Conservation (phyloP, 2,329 filamentous ascomycete species). For the Sodiomyces alkalinus region DNA sequence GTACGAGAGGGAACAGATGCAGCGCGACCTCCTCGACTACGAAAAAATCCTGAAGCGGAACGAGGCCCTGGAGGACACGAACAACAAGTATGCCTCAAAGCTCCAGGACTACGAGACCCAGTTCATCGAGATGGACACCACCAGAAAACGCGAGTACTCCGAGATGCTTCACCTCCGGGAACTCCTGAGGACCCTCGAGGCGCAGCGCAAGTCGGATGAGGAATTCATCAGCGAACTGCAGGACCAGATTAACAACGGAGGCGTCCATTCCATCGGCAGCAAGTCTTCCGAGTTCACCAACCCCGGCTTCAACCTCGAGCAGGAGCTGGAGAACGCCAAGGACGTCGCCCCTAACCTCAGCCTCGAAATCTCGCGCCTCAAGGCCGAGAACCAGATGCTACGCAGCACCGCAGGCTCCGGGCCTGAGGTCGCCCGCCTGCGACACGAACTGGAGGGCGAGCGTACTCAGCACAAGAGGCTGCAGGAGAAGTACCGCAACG, state of each 20-base stretch:
- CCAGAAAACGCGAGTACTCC: constrained; percentile 26
- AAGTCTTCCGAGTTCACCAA: too few species aligned
- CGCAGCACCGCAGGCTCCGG: constrained; percentile 37
- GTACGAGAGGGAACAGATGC: constrained; percentile 37
- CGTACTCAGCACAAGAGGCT: constrained; percentile 33
- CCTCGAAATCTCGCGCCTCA: constrained; percentile 41
- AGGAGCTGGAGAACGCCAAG: constrained; percentile 39
- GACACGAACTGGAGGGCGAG: constrained; percentile 39
- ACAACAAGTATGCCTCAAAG: constrained; percentile 16
- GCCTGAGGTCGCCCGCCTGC: constrained; percentile 37
- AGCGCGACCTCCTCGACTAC: constrained; percentile 25
- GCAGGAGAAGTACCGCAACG: constrained; percentile 38
- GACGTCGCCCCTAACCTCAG: constrained; percentile 26
- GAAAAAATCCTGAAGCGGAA: constrained; percentile 20
- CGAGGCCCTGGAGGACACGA: constrained; percentile 18
- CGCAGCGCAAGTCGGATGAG: constrained; percentile 33
- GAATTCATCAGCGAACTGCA: constrained; percentile 42
- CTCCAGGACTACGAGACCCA: constrained; percentile 18
- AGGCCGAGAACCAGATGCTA: constrained; percentile 45
- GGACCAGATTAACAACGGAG: constrained; percentile 35
- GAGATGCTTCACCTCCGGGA: constrained; percentile 29
- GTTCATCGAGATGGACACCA: constrained; percentile 22
- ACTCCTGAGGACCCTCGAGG: constrained; percentile 20
- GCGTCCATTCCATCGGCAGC: constrained; percentile 6
- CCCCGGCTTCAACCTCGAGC: constrained; percentile 34